Evolutionary conservation across 1,284 basidiomycete genomes (phyloP).

Genomic region (Rhodotorula sp.): DNA sequence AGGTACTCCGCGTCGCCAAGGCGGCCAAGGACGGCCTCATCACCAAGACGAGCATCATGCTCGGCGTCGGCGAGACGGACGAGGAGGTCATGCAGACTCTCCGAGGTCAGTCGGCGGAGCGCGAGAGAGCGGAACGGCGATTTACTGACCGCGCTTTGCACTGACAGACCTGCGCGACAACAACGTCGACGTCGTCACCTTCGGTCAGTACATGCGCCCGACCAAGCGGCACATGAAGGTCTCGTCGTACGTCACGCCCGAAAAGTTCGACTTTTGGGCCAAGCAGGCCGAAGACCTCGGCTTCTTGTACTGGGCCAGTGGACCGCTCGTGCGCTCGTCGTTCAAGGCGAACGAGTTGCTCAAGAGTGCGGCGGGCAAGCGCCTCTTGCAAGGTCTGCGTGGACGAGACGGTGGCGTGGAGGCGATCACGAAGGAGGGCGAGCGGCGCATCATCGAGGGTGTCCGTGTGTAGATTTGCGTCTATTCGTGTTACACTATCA

Average conservation of each 20-base stretch:
- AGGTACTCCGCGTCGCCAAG: constrained; percentile 69
- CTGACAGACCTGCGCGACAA: constrained; percentile 76
- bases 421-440: constrained; percentile 30
- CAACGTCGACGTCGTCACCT: constrained; percentile 96
- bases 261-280: constrained; percentile 92
- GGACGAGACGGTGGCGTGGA: constrained; percentile 23
- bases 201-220: constrained; percentile 99
- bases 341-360: constrained; percentile 73
- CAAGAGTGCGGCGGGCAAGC: constrained; percentile 39
- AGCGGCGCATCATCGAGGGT: constrained; percentile 29
- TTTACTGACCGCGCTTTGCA: neutral
- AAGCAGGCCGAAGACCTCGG: constrained; percentile 85
- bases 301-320: constrained; percentile 96
- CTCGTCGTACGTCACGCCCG: constrained; percentile 88
- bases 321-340: constrained; percentile 90
- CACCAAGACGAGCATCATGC: constrained; percentile 99
- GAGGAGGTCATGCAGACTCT: constrained; percentile 82
- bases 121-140: neutral
- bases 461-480: constrained; percentile 11
- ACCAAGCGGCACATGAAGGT: constrained; percentile 99
- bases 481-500: neutral
- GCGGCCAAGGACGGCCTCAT: constrained; percentile 75
- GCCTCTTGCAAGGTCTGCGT: constrained; percentile 44
- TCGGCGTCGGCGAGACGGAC: constrained; percentile 89
- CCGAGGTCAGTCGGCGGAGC: constrained; percentile 59